Evolutionary conservation across 352 stramenopile genomes (phyloP).

Genomic region (Globisporangium alternatum): DNA sequence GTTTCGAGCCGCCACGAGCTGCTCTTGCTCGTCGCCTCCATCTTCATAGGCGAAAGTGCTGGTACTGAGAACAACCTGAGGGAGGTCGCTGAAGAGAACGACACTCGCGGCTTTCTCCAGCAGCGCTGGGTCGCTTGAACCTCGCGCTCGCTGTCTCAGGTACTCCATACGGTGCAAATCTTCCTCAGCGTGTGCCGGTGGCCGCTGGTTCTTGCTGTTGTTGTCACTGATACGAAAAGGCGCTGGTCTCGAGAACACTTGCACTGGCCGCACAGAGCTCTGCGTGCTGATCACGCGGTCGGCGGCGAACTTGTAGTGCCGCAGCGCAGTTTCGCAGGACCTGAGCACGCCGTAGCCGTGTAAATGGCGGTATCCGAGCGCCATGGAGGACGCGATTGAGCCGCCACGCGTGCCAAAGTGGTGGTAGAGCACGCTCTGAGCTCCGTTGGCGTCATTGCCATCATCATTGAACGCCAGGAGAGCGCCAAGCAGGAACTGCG

Average conservation of each 20-base stretch:
- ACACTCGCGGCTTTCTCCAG: conserved; percentile 52
- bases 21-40: conserved; percentile 22
- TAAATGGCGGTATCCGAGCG: conserved; percentile 64
- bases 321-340: conserved; percentile 54
- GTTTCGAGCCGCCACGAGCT: background rate
- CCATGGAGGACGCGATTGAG: conserved; percentile 46
- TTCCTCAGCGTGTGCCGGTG: conserved; percentile 23
- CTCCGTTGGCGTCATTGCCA: background rate
- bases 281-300: conserved; percentile 40
- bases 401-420: conserved; percentile 51
- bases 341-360: conserved; percentile 46
- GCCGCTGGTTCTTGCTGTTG: conserved; percentile 18
- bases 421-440: conserved; percentile 40
- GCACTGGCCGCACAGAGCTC: conserved; percentile 22
- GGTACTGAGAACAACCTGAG: background rate
- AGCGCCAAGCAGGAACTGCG: conserved; percentile 49
- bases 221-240: conserved; percentile 37
- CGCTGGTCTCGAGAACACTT: conserved; percentile 37
- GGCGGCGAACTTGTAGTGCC: conserved; percentile 76
- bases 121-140: conserved; percentile 25
- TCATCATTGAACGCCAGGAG: conserved; percentile 19
- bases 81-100: conserved; percentile 51
- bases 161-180: conserved; percentile 51
- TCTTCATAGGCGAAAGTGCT: background rate
- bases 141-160: conserved; percentile 31